Evolutionary conservation across 345 rosid genomes (phyloP).

Genomic region (Leavenworthia alabamica): DNA sequence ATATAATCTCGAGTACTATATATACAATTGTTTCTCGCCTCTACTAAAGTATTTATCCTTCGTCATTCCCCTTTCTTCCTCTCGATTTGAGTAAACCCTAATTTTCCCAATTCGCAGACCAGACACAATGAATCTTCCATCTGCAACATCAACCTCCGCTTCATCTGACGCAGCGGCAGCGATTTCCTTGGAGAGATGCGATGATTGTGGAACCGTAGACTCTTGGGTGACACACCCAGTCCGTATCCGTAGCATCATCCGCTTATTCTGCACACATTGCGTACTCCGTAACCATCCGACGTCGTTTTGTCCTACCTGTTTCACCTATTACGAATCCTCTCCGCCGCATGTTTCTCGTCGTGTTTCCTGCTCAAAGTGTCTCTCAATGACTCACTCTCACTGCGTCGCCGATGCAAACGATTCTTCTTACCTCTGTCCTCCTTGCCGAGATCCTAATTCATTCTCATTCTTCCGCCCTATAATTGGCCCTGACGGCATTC

Average conservation of each 20-base stretch:
- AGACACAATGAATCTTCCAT: slow-evolving; percentile 21
- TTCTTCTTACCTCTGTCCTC: slow-evolving; percentile 42
- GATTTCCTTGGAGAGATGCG: slow-evolving; percentile 22
- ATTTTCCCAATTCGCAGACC: slow-evolving; percentile 2
- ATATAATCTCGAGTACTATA: neutral
- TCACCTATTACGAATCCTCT: slow-evolving; percentile 46
- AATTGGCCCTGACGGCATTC: neutral
- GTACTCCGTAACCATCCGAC: slow-evolving; percentile 56
- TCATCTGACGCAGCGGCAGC: neutral
- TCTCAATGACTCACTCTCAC: slow-evolving; percentile 55
- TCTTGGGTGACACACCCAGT: slow-evolving; percentile 46
- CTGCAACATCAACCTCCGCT: slow-evolving; percentile 11
- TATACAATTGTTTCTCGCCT: too few relatives aligned
- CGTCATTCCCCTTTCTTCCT: neutral
- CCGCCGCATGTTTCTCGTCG: slow-evolving; percentile 49
- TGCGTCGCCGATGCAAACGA: slow-evolving; percentile 42
- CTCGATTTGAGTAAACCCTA: slow-evolving; percentile 18
- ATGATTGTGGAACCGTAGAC: slow-evolving; percentile 37
- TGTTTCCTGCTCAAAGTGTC: slow-evolving; percentile 43
- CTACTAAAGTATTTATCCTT: neutral
- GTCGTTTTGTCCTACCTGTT: slow-evolving; percentile 68
- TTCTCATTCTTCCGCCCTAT: slow-evolving; percentile 39
- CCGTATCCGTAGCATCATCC: slow-evolving; percentile 40
- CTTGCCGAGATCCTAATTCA: slow-evolving; percentile 39
- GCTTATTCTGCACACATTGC: slow-evolving; percentile 70